phyloP scores from a whole-genome alignment of 1,284 basidiomycete genomes.

The Ceratobasidium sp. region DNA sequence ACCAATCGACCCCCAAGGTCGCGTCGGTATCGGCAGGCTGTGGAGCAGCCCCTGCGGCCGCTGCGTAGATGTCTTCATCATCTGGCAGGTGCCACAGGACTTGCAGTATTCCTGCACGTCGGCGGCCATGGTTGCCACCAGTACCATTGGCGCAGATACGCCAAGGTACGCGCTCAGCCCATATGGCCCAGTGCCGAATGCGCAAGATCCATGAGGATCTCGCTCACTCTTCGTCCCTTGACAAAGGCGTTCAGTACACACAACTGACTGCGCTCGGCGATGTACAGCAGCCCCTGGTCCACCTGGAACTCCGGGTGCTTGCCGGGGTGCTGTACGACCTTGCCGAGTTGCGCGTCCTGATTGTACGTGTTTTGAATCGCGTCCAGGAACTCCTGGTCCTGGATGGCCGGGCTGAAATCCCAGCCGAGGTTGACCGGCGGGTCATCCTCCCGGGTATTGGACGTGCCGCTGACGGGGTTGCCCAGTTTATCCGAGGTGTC shows the following conservation, averaged over 20 bases:
- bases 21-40: constrained; percentile 54
- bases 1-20: constrained; percentile 60
- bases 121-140: constrained; percentile 50
- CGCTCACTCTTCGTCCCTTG: constrained; percentile 45
- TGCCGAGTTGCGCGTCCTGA: neutral
- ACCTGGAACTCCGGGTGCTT: constrained; percentile 53
- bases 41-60: constrained; percentile 57
- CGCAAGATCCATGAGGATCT: constrained; percentile 49
- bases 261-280: constrained; percentile 51
- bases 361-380: neutral
- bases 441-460: neutral
- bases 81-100: constrained; percentile 43
- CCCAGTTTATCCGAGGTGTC: neutral
- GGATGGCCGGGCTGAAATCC: neutral
- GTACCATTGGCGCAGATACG: constrained; percentile 38
- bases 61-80: constrained; percentile 44
- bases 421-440: neutral
- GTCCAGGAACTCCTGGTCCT: neutral
- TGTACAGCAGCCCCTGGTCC: constrained; percentile 52
- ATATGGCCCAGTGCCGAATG: constrained; percentile 47
- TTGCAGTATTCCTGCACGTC: constrained; percentile 46
- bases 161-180: constrained; percentile 47
- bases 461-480: neutral
- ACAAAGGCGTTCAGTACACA: constrained; percentile 57
- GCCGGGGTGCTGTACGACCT: constrained; percentile 42